Conservation (phyloP, 805 yeast genomes). For the Kodamaea fukazawae region DNA sequence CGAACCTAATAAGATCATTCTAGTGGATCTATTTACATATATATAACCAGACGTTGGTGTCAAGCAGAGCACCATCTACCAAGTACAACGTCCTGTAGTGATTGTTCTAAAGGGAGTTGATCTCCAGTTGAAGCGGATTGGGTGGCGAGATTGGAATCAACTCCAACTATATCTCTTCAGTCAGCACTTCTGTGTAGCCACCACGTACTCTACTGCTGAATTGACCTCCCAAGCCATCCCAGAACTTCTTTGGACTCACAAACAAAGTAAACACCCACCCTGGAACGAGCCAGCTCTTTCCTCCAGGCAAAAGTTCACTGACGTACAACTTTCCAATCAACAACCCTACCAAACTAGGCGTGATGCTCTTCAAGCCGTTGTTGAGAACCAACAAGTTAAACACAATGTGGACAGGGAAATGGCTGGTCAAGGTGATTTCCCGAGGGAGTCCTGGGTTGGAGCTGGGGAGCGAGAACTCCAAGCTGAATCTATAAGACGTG, state of each 20-base stretch:
- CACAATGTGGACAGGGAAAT: conserved; percentile 39
- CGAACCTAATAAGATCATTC: too few species aligned
- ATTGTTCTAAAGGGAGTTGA: too few species aligned
- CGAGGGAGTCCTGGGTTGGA: conserved; percentile 6
- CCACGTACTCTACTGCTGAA: not conserved
- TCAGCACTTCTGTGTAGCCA: too few species aligned
- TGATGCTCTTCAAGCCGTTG: conserved; percentile 33
- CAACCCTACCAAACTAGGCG: conserved; percentile 38
- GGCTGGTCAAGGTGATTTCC: conserved; percentile 31
- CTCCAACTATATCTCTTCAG: too few species aligned
- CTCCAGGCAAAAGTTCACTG: conserved; percentile 36
- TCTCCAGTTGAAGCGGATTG: too few species aligned
- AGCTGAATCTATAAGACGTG: conserved; percentile 32
- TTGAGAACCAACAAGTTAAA: conserved; percentile 36
- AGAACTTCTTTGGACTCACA: conserved; percentile 22
- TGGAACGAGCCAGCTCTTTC: conserved; percentile 35
- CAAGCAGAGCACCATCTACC: too few species aligned
- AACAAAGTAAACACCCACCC: conserved; percentile 23
- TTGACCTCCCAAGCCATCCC: not conserved
- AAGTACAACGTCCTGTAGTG: too few species aligned
- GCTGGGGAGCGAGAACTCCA: conserved; percentile 25
- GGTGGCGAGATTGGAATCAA: too few species aligned
- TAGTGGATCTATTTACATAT: too few species aligned
- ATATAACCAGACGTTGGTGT: too few species aligned
- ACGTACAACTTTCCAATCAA: conserved; percentile 36